Evolutionary conservation across 306 rosid genomes (phyloP), one percentile per base, ranked within the genome.

Genomic region (Prunus dulcis): DNA sequence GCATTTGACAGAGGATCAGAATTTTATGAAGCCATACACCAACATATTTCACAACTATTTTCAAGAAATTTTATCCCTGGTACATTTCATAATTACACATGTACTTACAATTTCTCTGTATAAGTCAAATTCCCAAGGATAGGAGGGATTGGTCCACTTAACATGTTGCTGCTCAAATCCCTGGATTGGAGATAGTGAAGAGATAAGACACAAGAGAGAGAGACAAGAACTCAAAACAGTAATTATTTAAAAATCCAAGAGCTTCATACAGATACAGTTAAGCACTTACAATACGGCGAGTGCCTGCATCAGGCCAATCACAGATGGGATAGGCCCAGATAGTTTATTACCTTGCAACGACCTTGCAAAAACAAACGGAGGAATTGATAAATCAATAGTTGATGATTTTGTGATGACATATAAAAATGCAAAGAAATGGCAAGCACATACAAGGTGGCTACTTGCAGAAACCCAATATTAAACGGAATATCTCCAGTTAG

Each of bases 251-350:
- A 62, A 51, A 41, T 32, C 64, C 41, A 27, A 46, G 1, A 77
- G 10, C 52, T 71, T 70, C 28, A 67, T 72, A 61, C 45, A 43
- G 66, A 79, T 20, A 76, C 20, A 45, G 69, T 23, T 43, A 41
- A 70, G 69, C 72, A 85, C 98, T 90, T 89, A 96, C 99, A 96
- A 74, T 23, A 96, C 99, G 53, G 99, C 97, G 22, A 96, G 98
- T 66, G 98, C 99, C 85, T 96, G 99, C 99, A 96, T 96, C 85
- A 96, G 87, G 64, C 99, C 99, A 3, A 93, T 85, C 76, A 96
- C 99, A 0, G 98, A 82, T 50, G 99, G 99, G 58, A 96, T 91
- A 55, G 66, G 78, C 22, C 99, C 99, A 8, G 97, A 88, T 51
- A 96, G 96, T 85, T 70, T 83, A 79, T 96, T 96, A 28, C 97